These are phyloP conservation scores for Gloeostereum incarnatum DNA, from an alignment of 768 basidiomycete genomes.

Conservation along the genomic window DNA sequence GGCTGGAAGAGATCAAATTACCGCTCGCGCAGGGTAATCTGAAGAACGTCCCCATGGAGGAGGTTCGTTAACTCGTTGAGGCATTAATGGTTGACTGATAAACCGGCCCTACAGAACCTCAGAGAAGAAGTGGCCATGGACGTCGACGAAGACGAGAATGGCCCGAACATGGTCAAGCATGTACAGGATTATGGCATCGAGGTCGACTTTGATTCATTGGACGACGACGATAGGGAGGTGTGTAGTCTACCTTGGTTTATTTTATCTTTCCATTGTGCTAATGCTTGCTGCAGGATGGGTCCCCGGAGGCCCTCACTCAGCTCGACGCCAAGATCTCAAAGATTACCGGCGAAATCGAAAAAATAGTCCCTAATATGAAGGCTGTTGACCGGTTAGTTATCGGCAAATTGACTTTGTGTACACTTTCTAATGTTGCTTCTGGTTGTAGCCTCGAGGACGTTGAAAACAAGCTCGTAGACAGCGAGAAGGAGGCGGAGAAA, in stretches of 20 bases:
- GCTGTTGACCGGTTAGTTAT: conserved; percentile 73
- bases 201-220: conserved; percentile 70
- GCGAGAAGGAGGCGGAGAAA: conserved; percentile 88
- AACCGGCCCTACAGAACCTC: conserved; percentile 42
- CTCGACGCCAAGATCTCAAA: conserved; percentile 68
- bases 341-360: conserved; percentile 73
- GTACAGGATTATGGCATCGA: conserved; percentile 85
- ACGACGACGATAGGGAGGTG: conserved; percentile 68
- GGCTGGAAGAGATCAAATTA: conserved; percentile 84
- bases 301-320: conserved; percentile 54
- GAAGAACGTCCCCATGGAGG: conserved; percentile 89
- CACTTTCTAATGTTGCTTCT: too few relatives aligned
- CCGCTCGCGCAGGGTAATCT: conserved; percentile 71
- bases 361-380: conserved; percentile 95
- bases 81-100: conserved; percentile 19
- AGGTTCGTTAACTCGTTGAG: conserved; percentile 38
- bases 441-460: conserved; percentile 84
- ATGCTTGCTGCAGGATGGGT: conserved; percentile 37
- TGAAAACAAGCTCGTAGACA: conserved; percentile 75
- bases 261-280: neutral
- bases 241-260: conserved; percentile 9
- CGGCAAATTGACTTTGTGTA: neutral
- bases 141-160: conserved; percentile 82
- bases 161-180: conserved; percentile 59
- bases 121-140: conserved; percentile 89